Base-by-base conservation (phyloP, 805 yeast species). In the Zygoascus biomembranicola region DNA sequence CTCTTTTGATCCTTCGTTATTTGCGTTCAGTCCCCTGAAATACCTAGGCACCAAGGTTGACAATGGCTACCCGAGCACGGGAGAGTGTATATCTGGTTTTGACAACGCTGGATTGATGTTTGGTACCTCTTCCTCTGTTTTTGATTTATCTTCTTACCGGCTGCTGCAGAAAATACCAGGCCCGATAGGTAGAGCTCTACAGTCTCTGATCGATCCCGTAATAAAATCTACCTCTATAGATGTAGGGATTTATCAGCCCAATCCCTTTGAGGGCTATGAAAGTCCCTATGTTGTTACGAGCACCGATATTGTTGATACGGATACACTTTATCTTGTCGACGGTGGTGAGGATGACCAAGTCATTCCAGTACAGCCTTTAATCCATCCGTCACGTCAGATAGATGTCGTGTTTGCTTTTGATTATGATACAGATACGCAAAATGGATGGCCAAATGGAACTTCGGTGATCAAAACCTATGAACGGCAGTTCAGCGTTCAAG, bases 71-170 rank as follows among this genome's bases (percentile, higher is more conserved):
- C 82, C 87, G 5, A 61, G 62, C 4, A 60, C 65, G 11, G 67
- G 66, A 35, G 62, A 63, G 13, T 89, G 96, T 69, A 68, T 77
- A 55, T 76, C 67, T 75, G 90, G 92, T 3, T 82, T 77, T 54
- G 96, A 90, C 67, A 87, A 87, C 61, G 82, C 87, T 6, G 94
- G 96, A 4, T 90, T 80, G 63, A 70, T 87, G 37, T 71, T 87
- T 69, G 96, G 94, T 32, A 82, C 96, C 5, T 87, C 96, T 1
- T 85, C 95, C 1, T 88, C 74, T 85, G 86, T 11, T 79, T 76
- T 54, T 90, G 52, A 35, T 47, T 20, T 46, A 32, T 32, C 50
- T 8, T 37, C 52, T 83, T 66, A 84, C 82, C 61, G 79, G 85
- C 13, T 87, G 87, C 13, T 85, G 75, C 61, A 69, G 8, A 44